These are phyloP conservation scores for Spathaspora passalidarum DNA, from an alignment of 805 yeast genomes.

Conservation along the genomic window DNA sequence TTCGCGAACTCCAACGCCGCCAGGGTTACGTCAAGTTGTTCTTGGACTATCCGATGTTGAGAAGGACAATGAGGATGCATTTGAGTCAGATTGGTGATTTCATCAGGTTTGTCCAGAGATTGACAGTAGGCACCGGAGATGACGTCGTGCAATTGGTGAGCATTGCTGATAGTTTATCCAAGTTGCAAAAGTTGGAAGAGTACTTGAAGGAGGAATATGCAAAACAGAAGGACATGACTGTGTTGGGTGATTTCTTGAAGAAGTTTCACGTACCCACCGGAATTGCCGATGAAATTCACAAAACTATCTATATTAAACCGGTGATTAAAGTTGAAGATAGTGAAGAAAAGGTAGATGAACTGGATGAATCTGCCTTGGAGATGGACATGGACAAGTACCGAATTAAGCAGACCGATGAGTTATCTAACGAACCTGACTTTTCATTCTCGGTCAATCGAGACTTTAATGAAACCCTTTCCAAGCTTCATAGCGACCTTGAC, in stretches of 20 bases:
- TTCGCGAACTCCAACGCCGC: conserved; percentile 52
- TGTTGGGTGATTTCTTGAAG: conserved; percentile 18
- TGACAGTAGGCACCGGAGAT: conserved; percentile 34
- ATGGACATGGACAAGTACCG: conserved; percentile 21
- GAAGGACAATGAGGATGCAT: conserved; percentile 23
- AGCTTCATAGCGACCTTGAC: conserved; percentile 32
- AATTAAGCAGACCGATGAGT: conserved; percentile 2
- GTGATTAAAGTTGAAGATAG: conserved; percentile 7
- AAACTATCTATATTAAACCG: conserved; percentile 21
- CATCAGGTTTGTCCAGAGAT: conserved; percentile 55
- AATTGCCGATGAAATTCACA: conserved; percentile 41
- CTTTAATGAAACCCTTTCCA: conserved; percentile 25
- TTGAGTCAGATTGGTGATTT: conserved; percentile 54
- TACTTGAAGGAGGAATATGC: conserved; percentile 14
- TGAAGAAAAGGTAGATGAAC: not conserved
- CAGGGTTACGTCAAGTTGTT: conserved; percentile 34
- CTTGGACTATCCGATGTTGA: conserved; percentile 18
- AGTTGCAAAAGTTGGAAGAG: conserved; percentile 18
- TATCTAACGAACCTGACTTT: conserved; percentile 10
- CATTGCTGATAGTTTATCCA: conserved; percentile 30
- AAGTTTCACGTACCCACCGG: conserved; percentile 37
- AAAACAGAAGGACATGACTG: conserved; percentile 17
- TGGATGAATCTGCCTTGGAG: too few species aligned
- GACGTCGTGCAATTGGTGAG: conserved; percentile 25
- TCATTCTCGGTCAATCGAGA: conserved; percentile 33